A percentile compares a stretch with the other conserved stretches of the same genome.
phyloP scores from a whole-genome alignment of 371 early-diverging fungal genomes.

The Massospora cicadina region DNA sequence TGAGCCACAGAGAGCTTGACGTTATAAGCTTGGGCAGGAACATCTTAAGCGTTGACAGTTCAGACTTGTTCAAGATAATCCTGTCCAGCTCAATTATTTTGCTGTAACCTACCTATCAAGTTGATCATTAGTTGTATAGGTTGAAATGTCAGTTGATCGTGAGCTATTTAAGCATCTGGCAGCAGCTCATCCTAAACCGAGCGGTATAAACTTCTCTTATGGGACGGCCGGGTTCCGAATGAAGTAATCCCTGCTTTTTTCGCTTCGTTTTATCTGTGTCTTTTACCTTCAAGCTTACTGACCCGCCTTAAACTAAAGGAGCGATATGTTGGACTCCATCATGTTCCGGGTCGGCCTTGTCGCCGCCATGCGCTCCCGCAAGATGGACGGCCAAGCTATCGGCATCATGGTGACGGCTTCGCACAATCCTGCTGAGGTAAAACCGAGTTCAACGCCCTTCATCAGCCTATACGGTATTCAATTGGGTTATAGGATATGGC shows the following conservation, averaged over 20 bases:
- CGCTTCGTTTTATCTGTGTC: neutral
- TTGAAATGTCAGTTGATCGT: slow-evolving; percentile 16
- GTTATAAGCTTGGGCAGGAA: no score
- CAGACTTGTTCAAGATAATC: no score
- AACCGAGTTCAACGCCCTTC: neutral
- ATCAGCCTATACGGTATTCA: neutral
- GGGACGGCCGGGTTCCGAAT: slow-evolving; percentile 97
- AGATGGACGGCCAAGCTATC: slow-evolving; percentile 67
- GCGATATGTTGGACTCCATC: slow-evolving; percentile 69
- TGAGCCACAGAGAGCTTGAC: no score
- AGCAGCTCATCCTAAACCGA: slow-evolving; percentile 37
- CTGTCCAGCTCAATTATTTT: no score
- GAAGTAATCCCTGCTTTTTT: no score
- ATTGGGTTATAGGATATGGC: slow-evolving; percentile 71
- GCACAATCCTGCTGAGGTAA: slow-evolving; percentile 88
- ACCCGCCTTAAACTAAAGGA: slow-evolving; percentile 30
- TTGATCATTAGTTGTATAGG: no score
- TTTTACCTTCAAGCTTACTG: no score
- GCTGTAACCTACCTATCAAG: no score
- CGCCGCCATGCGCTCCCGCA: slow-evolving; percentile 79
- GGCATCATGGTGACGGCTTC: slow-evolving; percentile 99
- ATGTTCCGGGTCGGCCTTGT: slow-evolving; percentile 89
- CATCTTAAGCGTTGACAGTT: no score
- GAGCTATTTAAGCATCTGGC: slow-evolving; percentile 20
- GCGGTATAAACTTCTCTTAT: slow-evolving; percentile 43